Percentiles rank a stretch among this genome's conserved stretches.
These are phyloP conservation scores for Stephania yunnanensis DNA, from an alignment of 164 flowering plant species.

Conservation along the genomic window DNA sequence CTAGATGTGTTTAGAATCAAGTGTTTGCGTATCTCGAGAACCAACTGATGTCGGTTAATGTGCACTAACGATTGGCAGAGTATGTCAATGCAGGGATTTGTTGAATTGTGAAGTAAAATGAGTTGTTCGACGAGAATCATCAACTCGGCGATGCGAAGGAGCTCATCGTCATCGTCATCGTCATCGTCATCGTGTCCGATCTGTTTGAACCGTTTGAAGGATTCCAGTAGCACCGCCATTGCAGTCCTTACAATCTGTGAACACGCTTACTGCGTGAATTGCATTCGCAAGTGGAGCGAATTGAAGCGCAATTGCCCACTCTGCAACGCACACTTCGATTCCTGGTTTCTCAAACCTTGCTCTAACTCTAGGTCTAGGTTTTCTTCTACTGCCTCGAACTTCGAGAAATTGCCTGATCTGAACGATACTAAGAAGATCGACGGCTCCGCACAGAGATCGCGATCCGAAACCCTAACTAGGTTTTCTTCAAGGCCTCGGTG, in stretches of 20 bases:
- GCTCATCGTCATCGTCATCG: too few relatives aligned
- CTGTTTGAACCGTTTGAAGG: conserved; percentile 33
- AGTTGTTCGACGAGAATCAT: too few relatives aligned
- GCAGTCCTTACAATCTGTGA: conserved; percentile 43
- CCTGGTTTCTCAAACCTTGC: conserved; percentile 38
- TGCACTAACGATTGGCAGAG: too few relatives aligned
- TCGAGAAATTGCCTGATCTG: conserved; percentile 24
- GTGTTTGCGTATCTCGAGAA: too few relatives aligned
- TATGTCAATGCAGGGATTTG: too few relatives aligned
- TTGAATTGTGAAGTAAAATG: too few relatives aligned
- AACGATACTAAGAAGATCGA: conserved; percentile 4
- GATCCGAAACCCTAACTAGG: neutral
- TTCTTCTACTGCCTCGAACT: conserved; percentile 24
- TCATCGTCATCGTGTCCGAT: conserved; percentile 41
- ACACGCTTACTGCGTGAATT: conserved; percentile 55
- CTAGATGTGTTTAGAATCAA: too few relatives aligned
- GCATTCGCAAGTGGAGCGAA: conserved; percentile 64
- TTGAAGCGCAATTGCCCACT: conserved; percentile 62
- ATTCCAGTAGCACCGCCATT: conserved; percentile 38
- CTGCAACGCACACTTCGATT: conserved; percentile 48
- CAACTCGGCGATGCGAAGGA: too few relatives aligned
- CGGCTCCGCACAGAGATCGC: neutral
- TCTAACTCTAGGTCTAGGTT: conserved; percentile 11
- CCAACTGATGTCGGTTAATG: too few relatives aligned
- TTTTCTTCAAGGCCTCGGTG: conserved; percentile 7